Percentiles rank a stretch among this genome's conserved stretches.
These are phyloP conservation scores for Phyllostachys edulis DNA, from an alignment of 176 grass and related monocot species.

Conservation along the genomic window DNA sequence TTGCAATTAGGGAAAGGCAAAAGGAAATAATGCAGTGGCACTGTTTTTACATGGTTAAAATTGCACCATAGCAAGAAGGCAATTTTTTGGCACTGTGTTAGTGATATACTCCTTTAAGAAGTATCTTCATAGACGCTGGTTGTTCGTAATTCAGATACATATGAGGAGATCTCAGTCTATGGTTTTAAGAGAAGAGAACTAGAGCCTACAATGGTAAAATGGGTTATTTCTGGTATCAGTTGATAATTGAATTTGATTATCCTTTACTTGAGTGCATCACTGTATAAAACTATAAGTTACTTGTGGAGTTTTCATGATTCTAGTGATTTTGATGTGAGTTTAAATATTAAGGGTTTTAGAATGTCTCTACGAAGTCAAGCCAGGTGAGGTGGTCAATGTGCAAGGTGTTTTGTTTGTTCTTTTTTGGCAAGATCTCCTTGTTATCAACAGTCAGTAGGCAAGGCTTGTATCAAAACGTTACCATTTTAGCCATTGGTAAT, in stretches of 20 bases:
- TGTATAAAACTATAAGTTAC: not conserved
- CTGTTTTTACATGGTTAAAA: not conserved
- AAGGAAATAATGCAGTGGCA: not conserved
- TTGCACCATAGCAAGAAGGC: not conserved
- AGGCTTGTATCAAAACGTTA: too few relatives aligned
- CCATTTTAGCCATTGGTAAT: not conserved
- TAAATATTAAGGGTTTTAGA: slow-evolving; percentile 7
- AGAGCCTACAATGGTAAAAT: not conserved
- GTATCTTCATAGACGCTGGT: not conserved
- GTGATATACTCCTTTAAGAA: not conserved
- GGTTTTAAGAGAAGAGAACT: not conserved
- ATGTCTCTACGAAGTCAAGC: not conserved
- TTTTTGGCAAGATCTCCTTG: not conserved
- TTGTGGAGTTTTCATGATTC: not conserved
- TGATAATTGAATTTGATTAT: not conserved
- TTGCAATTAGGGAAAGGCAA: not conserved
- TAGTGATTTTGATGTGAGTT: not conserved
- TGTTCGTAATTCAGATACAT: not conserved
- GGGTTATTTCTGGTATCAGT: not conserved
- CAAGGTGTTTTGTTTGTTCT: not conserved
- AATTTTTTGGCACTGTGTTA: not conserved
- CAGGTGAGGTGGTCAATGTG: too few relatives aligned
- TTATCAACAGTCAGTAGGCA: not conserved
- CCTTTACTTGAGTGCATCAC: not conserved
- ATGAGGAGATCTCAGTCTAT: not conserved